phyloP scores from a whole-genome alignment of 257 asterid genomes.

The Solanum medicagineum region DNA sequence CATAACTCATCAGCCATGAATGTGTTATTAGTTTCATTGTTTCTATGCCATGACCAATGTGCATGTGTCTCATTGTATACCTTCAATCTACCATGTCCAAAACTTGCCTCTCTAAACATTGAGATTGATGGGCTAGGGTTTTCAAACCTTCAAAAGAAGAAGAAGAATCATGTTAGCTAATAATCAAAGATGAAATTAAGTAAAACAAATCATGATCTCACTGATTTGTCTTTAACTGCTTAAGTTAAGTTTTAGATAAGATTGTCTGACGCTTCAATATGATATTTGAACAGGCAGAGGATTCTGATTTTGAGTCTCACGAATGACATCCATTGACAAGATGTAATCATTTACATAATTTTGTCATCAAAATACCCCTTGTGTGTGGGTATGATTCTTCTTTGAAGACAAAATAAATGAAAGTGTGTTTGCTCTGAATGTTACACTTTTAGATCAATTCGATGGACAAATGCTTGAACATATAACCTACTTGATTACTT shows the following conservation, averaged over 20 bases:
- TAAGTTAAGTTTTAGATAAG: neutral
- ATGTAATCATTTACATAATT: neutral
- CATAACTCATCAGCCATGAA: constrained; percentile 37
- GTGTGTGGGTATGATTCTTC: neutral
- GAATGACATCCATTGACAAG: neutral
- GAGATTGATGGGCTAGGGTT: constrained; percentile 52
- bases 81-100: constrained; percentile 77
- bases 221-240: neutral
- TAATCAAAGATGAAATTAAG: neutral
- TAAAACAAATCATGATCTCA: neutral
- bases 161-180: neutral
- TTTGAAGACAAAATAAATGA: neutral
- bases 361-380: neutral
- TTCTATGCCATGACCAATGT: constrained; percentile 80
- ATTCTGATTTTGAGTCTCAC: neutral
- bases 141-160: constrained; percentile 28
- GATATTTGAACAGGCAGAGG: neutral
- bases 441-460: neutral
- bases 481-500: neutral
- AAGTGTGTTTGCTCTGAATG: neutral
- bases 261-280: neutral
- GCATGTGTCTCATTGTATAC: constrained; percentile 51
- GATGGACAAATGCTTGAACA: neutral
- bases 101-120: constrained; percentile 51
- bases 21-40: constrained; percentile 25